Evolutionary conservation across 2,329 filamentous ascomycete genomes (phyloP).

Genomic region (Didymella pinodella): DNA sequence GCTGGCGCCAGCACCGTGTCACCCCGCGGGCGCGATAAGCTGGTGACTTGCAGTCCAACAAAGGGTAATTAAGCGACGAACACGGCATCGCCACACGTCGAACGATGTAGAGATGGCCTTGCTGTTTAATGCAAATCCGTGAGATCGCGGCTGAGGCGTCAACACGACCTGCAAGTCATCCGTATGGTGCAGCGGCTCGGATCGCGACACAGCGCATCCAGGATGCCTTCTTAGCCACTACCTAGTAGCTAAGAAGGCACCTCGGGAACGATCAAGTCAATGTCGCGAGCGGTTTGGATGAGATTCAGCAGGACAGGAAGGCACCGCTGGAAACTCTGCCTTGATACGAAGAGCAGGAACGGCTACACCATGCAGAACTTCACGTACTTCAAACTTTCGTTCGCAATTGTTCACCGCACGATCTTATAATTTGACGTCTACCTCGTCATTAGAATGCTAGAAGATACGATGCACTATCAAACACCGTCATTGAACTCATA

Average conservation of each 20-base stretch:
- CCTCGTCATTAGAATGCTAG: too few relatives aligned
- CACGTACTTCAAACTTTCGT: not conserved
- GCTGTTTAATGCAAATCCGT: not conserved
- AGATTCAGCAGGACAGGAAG: not conserved
- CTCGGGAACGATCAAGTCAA: not conserved
- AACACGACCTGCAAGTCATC: not conserved
- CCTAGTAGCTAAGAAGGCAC: too few relatives aligned
- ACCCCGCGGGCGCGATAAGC: conserved; percentile 1
- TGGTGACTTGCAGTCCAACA: not conserved
- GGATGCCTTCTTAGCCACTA: too few relatives aligned
- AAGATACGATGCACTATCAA: not conserved
- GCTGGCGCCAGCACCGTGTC: not conserved
- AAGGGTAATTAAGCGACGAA: not conserved
- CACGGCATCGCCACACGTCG: not conserved
- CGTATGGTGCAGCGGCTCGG: conserved; percentile 6
- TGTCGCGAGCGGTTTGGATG: not conserved
- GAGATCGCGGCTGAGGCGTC: not conserved
- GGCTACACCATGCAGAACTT: not conserved
- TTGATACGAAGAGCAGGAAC: not conserved
- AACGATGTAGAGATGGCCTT: not conserved
- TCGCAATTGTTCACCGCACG: not conserved
- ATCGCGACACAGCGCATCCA: not conserved
- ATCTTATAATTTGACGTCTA: too few relatives aligned
- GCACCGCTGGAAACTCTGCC: not conserved
- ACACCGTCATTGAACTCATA: conserved; percentile 43